These are phyloP conservation scores for Boletus patriciae DNA, from an alignment of 768 basidiomycete genomes.

Conservation along the genomic window DNA sequence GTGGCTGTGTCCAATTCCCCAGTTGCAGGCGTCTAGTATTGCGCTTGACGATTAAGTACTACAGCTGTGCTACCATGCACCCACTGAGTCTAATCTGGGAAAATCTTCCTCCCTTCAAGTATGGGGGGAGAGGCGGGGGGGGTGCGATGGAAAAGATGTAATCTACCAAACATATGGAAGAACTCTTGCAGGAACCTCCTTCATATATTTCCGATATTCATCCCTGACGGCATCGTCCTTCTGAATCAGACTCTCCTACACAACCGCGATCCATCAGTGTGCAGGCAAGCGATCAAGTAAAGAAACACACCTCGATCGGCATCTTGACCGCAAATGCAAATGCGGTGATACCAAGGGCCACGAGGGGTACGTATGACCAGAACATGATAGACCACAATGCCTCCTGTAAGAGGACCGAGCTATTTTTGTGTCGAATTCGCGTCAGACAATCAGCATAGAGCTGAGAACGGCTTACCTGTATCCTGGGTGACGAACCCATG, in stretches of 20 bases:
- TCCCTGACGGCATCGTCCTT: constrained; percentile 18
- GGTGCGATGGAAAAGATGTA: too few relatives aligned
- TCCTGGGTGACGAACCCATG: constrained; percentile 35
- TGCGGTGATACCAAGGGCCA: constrained; percentile 17
- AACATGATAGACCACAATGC: constrained; percentile 25
- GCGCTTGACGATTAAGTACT: too few relatives aligned
- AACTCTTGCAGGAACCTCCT: constrained; percentile 27
- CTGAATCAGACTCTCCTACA: constrained; percentile 31
- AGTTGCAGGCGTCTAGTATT: too few relatives aligned
- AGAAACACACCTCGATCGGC: constrained; percentile 30
- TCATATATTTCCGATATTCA: constrained; percentile 31
- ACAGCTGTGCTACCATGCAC: too few relatives aligned
- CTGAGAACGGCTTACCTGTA: constrained; percentile 24
- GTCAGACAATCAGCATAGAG: neutral
- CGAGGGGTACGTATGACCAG: constrained; percentile 34
- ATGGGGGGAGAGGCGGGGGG: too few relatives aligned
- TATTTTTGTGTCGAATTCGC: neutral
- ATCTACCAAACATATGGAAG: constrained; percentile 29
- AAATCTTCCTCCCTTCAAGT: too few relatives aligned
- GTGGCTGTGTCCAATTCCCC: too few relatives aligned
- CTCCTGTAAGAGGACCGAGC: constrained; percentile 22
- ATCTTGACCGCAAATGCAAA: constrained; percentile 30
- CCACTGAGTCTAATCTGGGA: too few relatives aligned
- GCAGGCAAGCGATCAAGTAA: neutral
- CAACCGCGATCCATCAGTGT: neutral